Base-by-base conservation (phyloP, 495 filamentous ascomycete species). In the Xylaria sp. region DNA sequence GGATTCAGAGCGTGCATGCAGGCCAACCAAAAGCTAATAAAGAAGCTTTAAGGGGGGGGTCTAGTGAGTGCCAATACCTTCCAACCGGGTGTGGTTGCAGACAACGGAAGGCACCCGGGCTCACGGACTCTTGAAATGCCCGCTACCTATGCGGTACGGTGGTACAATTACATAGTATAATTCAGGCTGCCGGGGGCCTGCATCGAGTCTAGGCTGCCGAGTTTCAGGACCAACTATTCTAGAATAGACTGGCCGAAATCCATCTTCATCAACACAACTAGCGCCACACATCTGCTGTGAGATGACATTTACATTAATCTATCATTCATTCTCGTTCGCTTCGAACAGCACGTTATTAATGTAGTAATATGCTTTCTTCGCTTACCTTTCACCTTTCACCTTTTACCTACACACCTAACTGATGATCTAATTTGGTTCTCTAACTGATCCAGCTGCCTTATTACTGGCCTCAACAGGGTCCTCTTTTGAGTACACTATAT, bases 101-200 rank as follows among this genome's bases (percentile, higher is more conserved):
- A 53, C 26, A 24, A 14, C 24, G 5, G 50, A 29, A 26, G 24
- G 14, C 24, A 55, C 5, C 12, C 52, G 52, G 52, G 52, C 26
- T 55, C 26, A 29, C 52, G 52, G 52, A 55, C 26, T 55, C 48
- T 55, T 55, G 26, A 55, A 55, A 15, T 55, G 52, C 52, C 52
- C 52, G 52, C 8, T 37, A 8, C 8, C 5, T 55, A 55, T 31
- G 26, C 26, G 26, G 52, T 55, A 31, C 24, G 31, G n/a, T 24
- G 35, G 35, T 4, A 8, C 35, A 52, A 5, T 5, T 26, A 52
- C 21, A 4, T 14, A 26, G 24, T 26, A 52, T 24, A 52, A 52
- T 24, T 24, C 21, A 12, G 21, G 5, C 26, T 55, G 52, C 52
- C 52, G 31, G 31, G 26, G 52, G 12, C 50, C 24, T 14, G 9